Conservation (phyloP, 2,329 filamentous ascomycete genomes). For the Fusarium siculi region DNA sequence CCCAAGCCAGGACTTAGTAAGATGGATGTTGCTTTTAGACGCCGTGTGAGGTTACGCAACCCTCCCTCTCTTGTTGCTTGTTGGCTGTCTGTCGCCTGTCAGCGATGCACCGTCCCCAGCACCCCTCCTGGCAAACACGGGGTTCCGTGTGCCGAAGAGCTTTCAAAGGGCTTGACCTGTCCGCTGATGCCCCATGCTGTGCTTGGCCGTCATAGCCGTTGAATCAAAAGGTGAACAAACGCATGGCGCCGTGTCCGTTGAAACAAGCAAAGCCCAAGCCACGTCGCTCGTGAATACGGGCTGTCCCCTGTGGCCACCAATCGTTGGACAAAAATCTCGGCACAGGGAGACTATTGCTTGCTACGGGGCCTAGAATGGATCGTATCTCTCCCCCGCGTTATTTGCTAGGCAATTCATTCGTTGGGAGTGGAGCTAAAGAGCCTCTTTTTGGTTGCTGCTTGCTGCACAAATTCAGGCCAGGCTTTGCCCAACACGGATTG, state of each 20-base stretch:
- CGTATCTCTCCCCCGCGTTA: constrained; percentile 16
- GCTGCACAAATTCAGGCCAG: constrained; percentile 7
- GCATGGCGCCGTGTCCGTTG: constrained; percentile 18
- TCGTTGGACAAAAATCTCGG: constrained; percentile 21
- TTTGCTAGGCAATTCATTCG: constrained; percentile 20
- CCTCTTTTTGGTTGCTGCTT: constrained; percentile 26
- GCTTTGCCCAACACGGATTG: constrained; percentile 11
- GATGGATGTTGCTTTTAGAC: constrained; percentile 18
- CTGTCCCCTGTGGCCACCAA: constrained; percentile 29
- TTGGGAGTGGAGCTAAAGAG: constrained; percentile 12
- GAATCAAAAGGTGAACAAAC: constrained; percentile 23
- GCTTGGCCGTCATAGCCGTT: not conserved
- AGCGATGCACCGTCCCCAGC: constrained; percentile 15
- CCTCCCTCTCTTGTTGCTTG: not conserved
- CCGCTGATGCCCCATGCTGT: not conserved
- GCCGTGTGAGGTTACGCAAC: constrained; percentile 24
- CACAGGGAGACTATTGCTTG: constrained; percentile 26
- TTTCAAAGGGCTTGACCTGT: not conserved
- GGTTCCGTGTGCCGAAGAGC: not conserved
- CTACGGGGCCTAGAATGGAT: constrained; percentile 15
- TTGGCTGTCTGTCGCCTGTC: constrained; percentile 19
- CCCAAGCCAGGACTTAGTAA: constrained; percentile 1
- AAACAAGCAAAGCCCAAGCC: constrained; percentile 30
- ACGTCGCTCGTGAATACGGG: constrained; percentile 39
- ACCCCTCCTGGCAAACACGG: constrained; percentile 19